Percentiles rank a stretch among this genome's conserved stretches.
These are phyloP conservation scores for Scalesia atractyloides DNA, from an alignment of 129 eudicot species.

Conservation along the genomic window DNA sequence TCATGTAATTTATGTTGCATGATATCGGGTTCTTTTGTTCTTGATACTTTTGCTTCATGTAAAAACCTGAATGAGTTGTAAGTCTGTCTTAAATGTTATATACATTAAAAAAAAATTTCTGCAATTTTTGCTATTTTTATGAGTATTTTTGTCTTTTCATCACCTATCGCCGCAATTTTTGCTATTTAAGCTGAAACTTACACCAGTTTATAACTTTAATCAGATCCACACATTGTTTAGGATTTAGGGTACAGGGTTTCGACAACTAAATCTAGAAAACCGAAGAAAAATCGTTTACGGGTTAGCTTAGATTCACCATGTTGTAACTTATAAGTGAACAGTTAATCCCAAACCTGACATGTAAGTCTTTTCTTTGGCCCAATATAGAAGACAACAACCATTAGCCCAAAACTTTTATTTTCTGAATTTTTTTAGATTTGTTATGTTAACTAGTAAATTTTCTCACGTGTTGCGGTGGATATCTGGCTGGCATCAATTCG, in stretches of 20 bases:
- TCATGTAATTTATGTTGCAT: slow-evolving; percentile 32
- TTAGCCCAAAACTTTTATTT: not conserved
- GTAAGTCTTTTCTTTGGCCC: not conserved
- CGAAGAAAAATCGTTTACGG: too few relatives aligned
- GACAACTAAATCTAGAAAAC: too few relatives aligned
- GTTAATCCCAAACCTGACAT: not conserved
- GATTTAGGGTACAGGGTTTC: too few relatives aligned
- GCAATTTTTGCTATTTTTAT: not conserved
- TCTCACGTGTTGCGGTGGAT: too few relatives aligned
- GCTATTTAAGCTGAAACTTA: too few relatives aligned
- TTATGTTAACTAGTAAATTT: too few relatives aligned
- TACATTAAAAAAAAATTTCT: not conserved
- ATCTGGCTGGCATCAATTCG: too few relatives aligned
- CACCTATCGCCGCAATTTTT: too few relatives aligned
- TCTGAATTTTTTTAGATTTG: not conserved
- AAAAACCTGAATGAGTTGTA: not conserved
- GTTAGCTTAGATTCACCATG: too few relatives aligned
- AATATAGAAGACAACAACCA: not conserved
- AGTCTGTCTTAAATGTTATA: not conserved
- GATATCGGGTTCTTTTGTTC: not conserved
- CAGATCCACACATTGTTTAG: too few relatives aligned
- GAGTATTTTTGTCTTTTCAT: not conserved
- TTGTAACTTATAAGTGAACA: not conserved
- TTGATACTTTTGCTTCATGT: slow-evolving; percentile 5
- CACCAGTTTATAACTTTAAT: too few relatives aligned